Conservation (phyloP, 495 filamentous ascomycete genomes). For the Penicillium angulare region DNA sequence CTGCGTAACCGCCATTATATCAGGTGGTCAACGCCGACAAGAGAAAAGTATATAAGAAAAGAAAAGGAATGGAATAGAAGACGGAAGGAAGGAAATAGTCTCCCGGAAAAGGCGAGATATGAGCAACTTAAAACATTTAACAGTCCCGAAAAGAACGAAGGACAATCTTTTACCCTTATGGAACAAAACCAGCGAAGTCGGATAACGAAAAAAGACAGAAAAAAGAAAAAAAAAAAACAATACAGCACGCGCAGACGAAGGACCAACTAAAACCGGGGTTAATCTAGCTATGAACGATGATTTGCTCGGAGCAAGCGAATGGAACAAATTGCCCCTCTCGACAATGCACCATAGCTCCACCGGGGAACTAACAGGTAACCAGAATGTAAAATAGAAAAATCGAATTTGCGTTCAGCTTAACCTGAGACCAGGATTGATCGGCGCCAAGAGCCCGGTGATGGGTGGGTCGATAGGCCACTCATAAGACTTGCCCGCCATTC, state of each 20-base stretch:
- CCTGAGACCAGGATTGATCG: conserved; percentile 2
- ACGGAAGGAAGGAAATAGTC: too few relatives aligned
- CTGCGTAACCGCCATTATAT: background rate
- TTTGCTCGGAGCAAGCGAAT: background rate
- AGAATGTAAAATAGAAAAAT: background rate
- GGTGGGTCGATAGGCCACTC: background rate
- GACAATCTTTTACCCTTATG: conserved; percentile 6
- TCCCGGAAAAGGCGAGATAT: too few relatives aligned
- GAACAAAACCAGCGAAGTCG: conserved; percentile 2
- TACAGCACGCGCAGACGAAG: background rate
- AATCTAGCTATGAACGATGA: background rate
- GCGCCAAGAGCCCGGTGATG: background rate
- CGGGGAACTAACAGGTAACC: background rate
- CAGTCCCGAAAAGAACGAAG: too few relatives aligned
- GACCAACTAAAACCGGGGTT: background rate
- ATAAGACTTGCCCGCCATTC: background rate
- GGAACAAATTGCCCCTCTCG: background rate
- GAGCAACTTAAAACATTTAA: background rate
- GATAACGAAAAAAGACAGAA: background rate
- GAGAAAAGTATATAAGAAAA: background rate
- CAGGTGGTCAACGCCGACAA: background rate
- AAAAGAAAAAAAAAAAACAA: too few relatives aligned
- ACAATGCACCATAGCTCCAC: background rate
- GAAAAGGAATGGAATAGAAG: background rate
- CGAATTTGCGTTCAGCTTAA: background rate